A percentile compares a stretch with the other conserved stretches of the same genome.
Conservation (phyloP, 2,329 filamentous ascomycete species). For the Botryotinia narcissicola region DNA sequence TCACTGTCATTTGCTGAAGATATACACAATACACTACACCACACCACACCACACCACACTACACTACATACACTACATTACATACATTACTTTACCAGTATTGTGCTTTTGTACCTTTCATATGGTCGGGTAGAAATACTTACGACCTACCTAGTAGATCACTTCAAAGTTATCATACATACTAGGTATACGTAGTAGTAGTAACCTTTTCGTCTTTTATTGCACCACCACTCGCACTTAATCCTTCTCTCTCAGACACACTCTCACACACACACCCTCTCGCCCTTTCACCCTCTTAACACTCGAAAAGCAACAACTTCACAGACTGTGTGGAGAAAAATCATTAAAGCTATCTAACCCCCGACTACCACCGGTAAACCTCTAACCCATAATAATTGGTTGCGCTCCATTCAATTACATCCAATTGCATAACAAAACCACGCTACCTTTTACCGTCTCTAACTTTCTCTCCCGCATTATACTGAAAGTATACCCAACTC, state of each 20-base stretch:
- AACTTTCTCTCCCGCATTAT: conserved; percentile 1
- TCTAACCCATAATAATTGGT: conserved; percentile 9
- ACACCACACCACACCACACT: neutral
- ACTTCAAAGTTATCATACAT: conserved; percentile 3
- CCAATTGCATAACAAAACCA: conserved; percentile 7
- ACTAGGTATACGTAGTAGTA: neutral
- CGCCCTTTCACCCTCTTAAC: conserved; percentile 1
- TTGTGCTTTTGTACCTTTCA: conserved; percentile 7
- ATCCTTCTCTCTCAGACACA: neutral
- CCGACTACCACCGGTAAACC: neutral
- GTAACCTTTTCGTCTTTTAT: neutral
- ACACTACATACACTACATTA: neutral
- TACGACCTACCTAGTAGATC: neutral
- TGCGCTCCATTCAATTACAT: conserved; percentile 6
- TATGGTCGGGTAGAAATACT: neutral
- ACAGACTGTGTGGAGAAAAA: neutral
- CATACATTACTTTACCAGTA: neutral
- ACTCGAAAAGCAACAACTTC: conserved; percentile 4
- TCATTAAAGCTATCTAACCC: neutral
- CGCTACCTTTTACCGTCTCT: neutral
- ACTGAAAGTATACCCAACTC: conserved; percentile 5
- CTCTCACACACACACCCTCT: neutral
- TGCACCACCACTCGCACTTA: neutral
- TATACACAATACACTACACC: neutral
- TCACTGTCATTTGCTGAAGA: conserved; percentile 9